Evolutionary conservation across 306 rosid species (phyloP).

Genomic region (Pyrus communis): DNA sequence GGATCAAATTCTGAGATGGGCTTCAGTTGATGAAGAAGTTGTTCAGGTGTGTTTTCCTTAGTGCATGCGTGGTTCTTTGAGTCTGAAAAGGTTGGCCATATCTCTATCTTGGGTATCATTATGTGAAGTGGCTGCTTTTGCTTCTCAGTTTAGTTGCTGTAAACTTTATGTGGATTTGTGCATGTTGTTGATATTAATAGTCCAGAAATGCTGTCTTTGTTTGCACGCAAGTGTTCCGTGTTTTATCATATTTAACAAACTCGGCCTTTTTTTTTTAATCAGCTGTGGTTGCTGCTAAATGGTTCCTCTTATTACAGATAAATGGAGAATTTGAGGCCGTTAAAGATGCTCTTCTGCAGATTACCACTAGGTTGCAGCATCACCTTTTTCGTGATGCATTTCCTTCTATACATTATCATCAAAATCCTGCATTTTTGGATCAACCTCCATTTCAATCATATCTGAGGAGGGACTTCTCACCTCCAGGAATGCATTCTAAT

Average conservation of each 20-base stretch:
- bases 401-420: slow-evolving; percentile 61
- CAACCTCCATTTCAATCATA: slow-evolving; percentile 67
- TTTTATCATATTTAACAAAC: background rate
- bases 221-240: background rate
- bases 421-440: slow-evolving; percentile 67
- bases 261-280: background rate
- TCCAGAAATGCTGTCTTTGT: slow-evolving; percentile 1
- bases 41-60: slow-evolving; percentile 55
- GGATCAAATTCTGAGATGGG: slow-evolving; percentile 83
- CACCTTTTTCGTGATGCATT: slow-evolving; percentile 70
- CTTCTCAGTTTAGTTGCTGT: background rate
- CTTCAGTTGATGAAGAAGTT: slow-evolving; percentile 82
- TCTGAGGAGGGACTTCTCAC: slow-evolving; percentile 72
- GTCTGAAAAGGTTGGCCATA: background rate
- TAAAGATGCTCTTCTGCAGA: slow-evolving; percentile 81
- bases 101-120: background rate
- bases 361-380: slow-evolving; percentile 75
- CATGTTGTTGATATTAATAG: background rate
- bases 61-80: background rate
- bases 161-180: slow-evolving; percentile 9
- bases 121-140: background rate
- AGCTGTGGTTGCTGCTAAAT: slow-evolving; percentile 5
- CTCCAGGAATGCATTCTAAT: slow-evolving; percentile 72
- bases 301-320: slow-evolving; percentile 46
- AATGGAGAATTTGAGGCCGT: slow-evolving; percentile 86